Base-by-base conservation (phyloP, 1,284 basidiomycete species). In the Quambalaria eucalypti region DNA sequence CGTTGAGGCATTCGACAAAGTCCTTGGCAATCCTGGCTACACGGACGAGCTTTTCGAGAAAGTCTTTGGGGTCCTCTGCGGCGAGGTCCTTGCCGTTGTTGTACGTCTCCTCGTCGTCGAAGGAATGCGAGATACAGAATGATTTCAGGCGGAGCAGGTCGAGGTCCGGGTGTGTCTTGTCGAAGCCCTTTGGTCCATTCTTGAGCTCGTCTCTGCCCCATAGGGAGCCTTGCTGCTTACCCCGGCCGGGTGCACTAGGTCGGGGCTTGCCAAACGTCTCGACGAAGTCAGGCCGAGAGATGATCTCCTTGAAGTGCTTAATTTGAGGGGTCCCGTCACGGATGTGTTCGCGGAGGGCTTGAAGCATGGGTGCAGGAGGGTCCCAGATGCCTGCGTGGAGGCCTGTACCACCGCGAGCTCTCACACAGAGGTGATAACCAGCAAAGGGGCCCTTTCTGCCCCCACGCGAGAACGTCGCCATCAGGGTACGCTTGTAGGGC, bases 401-500 rank as follows among this genome's bases (percentile, higher is more conserved):
- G 42, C 42, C 42, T 12, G 21, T 46, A 12, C 25, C 21, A 6
- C 42, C 42, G 14, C 25, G 12, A 14, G 42, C 42, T 46, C 42
- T 14, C 5, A 46, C 42, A 3, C 19, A 19, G 25, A 46, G 42
- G 21, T 46, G 42, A 26, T 46, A 46, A 5, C 42, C 42, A 6
- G 42, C 42, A 23, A 23, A 46, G 12, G 42, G 42, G 2, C 42
- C 42, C 19, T 46, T 46, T 19, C 42, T 19, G 2, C 42, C 42
- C 25, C 42, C 42, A 7, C 42, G 5, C 2, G 42, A 46, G 21
- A 46, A 26, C 12, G 42, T 46, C 4, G 42, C 42, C 42, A 46
- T 46, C 21, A 46, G 12, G 7, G 42, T 46, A 2, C 42, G 42
- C 78, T 95, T 93, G 79, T 95, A 95, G 0, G 91, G 91, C 2